These are phyloP conservation scores for Castanea crenata DNA, from an alignment of 306 rosid species.

Conservation along the genomic window DNA sequence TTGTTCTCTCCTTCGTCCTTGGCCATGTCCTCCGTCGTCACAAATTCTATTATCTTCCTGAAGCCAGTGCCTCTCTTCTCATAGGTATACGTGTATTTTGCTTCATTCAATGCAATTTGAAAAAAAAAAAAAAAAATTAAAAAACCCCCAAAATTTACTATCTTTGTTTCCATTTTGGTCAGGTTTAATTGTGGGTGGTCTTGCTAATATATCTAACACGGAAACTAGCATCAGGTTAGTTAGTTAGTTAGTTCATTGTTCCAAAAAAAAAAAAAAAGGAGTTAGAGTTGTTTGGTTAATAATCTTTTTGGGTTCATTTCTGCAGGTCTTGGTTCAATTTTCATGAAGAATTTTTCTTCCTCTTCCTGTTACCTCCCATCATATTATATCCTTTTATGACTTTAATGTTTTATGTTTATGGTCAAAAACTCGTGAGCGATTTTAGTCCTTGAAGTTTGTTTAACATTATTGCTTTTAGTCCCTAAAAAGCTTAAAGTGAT, in stretches of 20 bases:
- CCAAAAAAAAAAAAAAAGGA: too few species aligned
- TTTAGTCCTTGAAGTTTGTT: too few species aligned
- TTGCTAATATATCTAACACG: conserved; percentile 87
- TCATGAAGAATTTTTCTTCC: conserved; percentile 97
- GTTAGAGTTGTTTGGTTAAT: conserved; percentile 7
- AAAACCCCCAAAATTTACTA: too few species aligned
- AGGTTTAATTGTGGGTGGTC: conserved; percentile 92
- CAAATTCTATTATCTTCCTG: conserved; percentile 81
- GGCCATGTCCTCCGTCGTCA: conserved; percentile 99
- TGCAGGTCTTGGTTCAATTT: conserved; percentile 96
- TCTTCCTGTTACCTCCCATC: conserved; percentile 93
- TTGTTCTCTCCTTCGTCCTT: conserved; percentile 89
- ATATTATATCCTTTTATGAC: conserved; percentile 78
- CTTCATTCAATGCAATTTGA: too few species aligned
- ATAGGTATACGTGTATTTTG: conserved; percentile 45
- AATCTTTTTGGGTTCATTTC: conserved; percentile 14
- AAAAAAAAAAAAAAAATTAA: too few species aligned
- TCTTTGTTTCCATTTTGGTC: neutral
- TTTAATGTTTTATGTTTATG: too few species aligned
- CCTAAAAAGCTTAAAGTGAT: too few species aligned
- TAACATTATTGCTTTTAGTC: too few species aligned
- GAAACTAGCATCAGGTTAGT: conserved; percentile 78
- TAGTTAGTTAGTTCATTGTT: too few species aligned
- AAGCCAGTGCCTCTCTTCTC: conserved; percentile 98
- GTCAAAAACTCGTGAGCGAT: too few species aligned